A percentile compares a stretch with the other conserved stretches of the same genome.
phyloP scores from a whole-genome alignment of 2,329 filamentous ascomycete species.

The Penicillium digitatum region DNA sequence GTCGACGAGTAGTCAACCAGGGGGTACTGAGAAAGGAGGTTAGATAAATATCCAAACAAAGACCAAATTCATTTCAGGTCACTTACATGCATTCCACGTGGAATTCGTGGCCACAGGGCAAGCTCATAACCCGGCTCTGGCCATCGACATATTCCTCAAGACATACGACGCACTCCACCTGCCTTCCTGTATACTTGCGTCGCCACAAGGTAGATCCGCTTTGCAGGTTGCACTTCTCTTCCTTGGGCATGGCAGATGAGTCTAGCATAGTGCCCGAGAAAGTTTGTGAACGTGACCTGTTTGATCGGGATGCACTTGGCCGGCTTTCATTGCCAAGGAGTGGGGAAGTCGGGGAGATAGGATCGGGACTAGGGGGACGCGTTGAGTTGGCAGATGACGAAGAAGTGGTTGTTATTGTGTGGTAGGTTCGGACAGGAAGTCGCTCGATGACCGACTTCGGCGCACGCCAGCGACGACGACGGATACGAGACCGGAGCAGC shows the following conservation, averaged over 20 bases:
- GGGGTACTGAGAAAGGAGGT: constrained; percentile 63
- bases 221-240: constrained; percentile 45
- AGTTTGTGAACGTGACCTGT: constrained; percentile 39
- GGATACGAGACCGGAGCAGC: constrained; percentile 80
- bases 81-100: constrained; percentile 98
- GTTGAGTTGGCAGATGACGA: constrained; percentile 55
- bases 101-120: constrained; percentile 97
- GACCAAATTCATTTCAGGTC: background rate
- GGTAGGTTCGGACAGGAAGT: constrained; percentile 92
- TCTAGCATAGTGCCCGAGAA: constrained; percentile 30
- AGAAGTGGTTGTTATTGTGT: constrained; percentile 68
- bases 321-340: constrained; percentile 52
- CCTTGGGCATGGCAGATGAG: constrained; percentile 23
- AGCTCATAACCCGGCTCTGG: constrained; percentile 89
- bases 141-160: constrained; percentile 95
- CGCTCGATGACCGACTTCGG: constrained; percentile 94
- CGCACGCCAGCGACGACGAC: constrained; percentile 88
- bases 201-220: constrained; percentile 43
- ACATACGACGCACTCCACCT: constrained; percentile 91
- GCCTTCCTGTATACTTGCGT: constrained; percentile 59
- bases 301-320: constrained; percentile 27
- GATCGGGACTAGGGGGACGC: constrained; percentile 60
- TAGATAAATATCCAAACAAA: constrained; percentile 16
- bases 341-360: constrained; percentile 72
- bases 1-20: constrained; percentile 89